Evolutionary conservation across 2,329 filamentous ascomycete genomes (phyloP), one percentile per base, ranked within the genome.

Genomic region (Bipolaris zeicola): DNA sequence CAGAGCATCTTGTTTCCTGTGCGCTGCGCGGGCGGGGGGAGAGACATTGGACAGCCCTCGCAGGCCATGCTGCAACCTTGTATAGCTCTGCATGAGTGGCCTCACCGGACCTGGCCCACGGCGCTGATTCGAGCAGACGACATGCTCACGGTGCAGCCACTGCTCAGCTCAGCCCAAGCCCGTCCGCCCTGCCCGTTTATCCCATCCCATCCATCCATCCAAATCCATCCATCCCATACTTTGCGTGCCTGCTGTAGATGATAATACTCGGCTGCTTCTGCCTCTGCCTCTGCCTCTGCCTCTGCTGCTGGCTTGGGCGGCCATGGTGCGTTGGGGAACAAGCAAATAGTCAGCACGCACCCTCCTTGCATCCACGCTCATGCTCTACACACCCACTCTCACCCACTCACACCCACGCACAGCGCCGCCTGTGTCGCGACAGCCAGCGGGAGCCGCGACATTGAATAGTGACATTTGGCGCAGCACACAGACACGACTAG

Each of bases 71-170:
- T 66, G 69, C 67, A 68, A 66, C 65, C 66, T 64, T 66, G 66
- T 66, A 69, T 72, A 72, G 70, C 70, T 28, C 26, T 74, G 72
- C 70, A 74, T 72, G 68, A 64, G 70, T 66, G 73, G 72, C 66
- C 69, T 73, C 67, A 69, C 70, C 69, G 66, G 69, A 65, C 62
- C 38, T 45, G 54, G 57, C 56, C 47, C 57, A 55, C 52, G 41
- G 42, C 54, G 55, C 59, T 68, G 65, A 72, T 72, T 73, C 63
- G 70, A 67, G 69, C 68, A 28, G 6, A 39, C 60, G 58, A 37
- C 50, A 66, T 57, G 68, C 64, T 63, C 67, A 48, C 20, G 55
- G 46, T 50, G 58, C 42, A 48, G 49, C 50, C 54, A 53, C 54
- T 48, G 60, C 59, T 58, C 60, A 63, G 62, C 60, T 61, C 53